phyloP scores from a whole-genome alignment of 108 stramenopile genomes.

The Cyclotella atomus region DNA sequence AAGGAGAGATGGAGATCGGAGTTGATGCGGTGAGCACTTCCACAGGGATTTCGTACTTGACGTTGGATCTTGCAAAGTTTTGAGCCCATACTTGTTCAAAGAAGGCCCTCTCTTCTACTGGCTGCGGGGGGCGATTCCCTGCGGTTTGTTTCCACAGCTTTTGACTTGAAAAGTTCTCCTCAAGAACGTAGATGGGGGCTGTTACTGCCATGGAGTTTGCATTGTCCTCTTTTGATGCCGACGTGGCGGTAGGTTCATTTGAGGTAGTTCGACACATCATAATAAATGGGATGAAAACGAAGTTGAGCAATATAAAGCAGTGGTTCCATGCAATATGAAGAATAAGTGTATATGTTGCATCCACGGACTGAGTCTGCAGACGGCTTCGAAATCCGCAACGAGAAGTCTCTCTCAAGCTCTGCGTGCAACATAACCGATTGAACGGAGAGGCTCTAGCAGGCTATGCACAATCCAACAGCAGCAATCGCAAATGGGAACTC shows the following conservation, averaged over 20 bases:
- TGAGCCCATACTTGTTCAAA: slow-evolving; percentile 94
- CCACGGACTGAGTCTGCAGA: too few species aligned
- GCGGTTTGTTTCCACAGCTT: slow-evolving; percentile 92
- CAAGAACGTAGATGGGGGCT: slow-evolving; percentile 92
- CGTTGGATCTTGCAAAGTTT: slow-evolving; percentile 88
- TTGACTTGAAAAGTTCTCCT: slow-evolving; percentile 84
- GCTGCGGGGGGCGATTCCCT: slow-evolving; percentile 93
- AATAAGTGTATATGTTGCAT: not conserved
- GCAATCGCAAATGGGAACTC: not conserved
- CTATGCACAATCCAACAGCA: not conserved
- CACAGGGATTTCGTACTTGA: slow-evolving; percentile 74
- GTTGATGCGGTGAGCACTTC: slow-evolving; percentile 85
- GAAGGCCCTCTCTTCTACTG: slow-evolving; percentile 86
- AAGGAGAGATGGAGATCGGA: slow-evolving; percentile 77
- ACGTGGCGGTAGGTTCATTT: not conserved
- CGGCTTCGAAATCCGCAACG: not conserved
- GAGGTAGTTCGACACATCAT: slow-evolving; percentile 10
- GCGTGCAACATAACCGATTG: not conserved
- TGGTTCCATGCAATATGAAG: not conserved
- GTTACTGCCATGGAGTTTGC: slow-evolving; percentile 71
- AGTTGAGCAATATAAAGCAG: not conserved
- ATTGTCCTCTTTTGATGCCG: not conserved
- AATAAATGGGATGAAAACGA: not conserved
- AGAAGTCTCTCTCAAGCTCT: not conserved
- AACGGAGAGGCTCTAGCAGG: not conserved